Evolutionary conservation across 768 basidiomycete genomes (phyloP), one percentile per base, ranked within the genome.

Genomic region (Tubosaeta brunneosetosa): DNA sequence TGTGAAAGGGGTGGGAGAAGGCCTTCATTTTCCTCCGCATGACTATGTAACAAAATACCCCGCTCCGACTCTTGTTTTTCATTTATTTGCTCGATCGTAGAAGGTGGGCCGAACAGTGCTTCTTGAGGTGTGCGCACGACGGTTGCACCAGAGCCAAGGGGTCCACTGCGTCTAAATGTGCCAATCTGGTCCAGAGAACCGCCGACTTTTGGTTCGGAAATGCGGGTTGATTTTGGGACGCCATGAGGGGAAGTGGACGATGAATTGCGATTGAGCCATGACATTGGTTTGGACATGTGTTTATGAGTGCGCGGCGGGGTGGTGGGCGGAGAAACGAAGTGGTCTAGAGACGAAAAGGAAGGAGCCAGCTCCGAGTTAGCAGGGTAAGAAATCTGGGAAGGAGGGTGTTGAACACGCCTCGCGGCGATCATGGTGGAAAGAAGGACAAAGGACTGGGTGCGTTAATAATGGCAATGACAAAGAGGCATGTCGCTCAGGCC

Each of bases 81-180:
- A 37, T 29, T 47, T 17, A 51, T 47, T 4, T 38, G 53, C 8
- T 47, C 52, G 32, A 51, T 52, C 19, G 38, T 29, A 17, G 37
- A 51, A 19, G 40, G 44, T 19, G 74, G 54, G 44, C 71, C 65
- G 27, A 66, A 73, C 29, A 92, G 73, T 19, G 89, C 89, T 50
- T 92, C 90, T 57, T 86, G 83, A 8, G 90, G 90, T 0, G 90
- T 91, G 51, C 84, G 75, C 34, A 91, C 89, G 29, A 92, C 73
- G 2, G 77, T 84, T 13, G 89, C 89, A 37, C 89, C 88, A 17
- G 78, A 64, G n/a, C 86, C 88, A 17, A 88, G 77, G 3, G 72
- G 66, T 3, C 81, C 81, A 40, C 68, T 74, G 12, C 81, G 77
- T 13, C 55, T 63, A 19, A 52, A 33, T 47, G 47, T 40, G 29